Base-by-base conservation (phyloP, 2,329 filamentous ascomycete species). In the Pseudogymnoascus sp. region DNA sequence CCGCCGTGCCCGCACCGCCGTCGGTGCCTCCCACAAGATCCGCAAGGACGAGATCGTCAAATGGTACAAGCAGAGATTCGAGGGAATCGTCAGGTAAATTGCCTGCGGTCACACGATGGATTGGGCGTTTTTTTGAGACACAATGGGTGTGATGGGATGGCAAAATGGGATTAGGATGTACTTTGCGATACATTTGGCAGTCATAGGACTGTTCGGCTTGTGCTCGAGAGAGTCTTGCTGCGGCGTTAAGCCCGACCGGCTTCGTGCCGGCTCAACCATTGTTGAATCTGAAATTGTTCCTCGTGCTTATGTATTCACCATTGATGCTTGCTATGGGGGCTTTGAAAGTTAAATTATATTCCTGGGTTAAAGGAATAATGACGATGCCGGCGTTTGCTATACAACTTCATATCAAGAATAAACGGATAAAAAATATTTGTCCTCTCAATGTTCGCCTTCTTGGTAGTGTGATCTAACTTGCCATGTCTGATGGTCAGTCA, bases 11-110 rank as follows among this genome's bases (percentile, higher is more conserved):
- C 89, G 95, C 86, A 83, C 86, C 83, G 85, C 80, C 74, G 88
- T 99, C 76, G 94, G 94, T 76, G 77, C 89, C 75, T 84, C 80
- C 79, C 94, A 99, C 89, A 86, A 87, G 76, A 96, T 99, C 87
- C 90, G 86, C 86, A 89, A 92, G 76, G 80, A 86, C 68, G 94
- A 99, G 87, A 97, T 92, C 75, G 81, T 97, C 82, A 96, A 92
- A 85, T 99, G 94, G 94, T 99, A 89, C 85, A 90, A 90, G 85
- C 86, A 84, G 22, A 87, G 92, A 80, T 97, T 96, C 87, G 92
- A 97, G 78, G 94, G 93, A 78, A 97, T 97, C 78, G 91, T 99
- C 82, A 88, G 94, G 84, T 97, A 96, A 90, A 86, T 65, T 67
- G 36, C 30, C 47, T 63, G 41, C 38, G 12, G 41, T 65, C 47